phyloP scores from a whole-genome alignment of 2,329 filamentous ascomycete genomes.

The Arthrobotrys iridis region DNA sequence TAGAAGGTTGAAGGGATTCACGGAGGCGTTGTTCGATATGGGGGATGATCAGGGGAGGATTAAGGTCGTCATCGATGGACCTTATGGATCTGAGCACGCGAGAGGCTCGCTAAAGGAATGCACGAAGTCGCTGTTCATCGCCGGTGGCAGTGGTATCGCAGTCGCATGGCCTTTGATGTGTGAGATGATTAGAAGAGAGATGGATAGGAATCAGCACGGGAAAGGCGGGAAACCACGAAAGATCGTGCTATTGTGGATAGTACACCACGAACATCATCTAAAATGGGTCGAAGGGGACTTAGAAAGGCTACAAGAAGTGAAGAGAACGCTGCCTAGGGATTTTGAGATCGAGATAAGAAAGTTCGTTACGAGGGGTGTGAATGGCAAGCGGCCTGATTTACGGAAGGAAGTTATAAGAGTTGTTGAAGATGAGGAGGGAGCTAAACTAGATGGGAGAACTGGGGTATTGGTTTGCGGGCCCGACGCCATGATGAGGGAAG shows the following conservation, averaged over 20 bases:
- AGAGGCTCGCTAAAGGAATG: constrained; percentile 66
- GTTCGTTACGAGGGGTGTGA: constrained; percentile 66
- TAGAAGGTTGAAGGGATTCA: constrained; percentile 71
- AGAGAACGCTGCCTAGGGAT: background rate
- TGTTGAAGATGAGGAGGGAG: constrained; percentile 23
- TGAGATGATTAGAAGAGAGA: constrained; percentile 55
- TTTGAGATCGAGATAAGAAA: constrained; percentile 67
- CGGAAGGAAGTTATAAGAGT: constrained; percentile 61
- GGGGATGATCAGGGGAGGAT: constrained; percentile 58
- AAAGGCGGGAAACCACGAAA: constrained; percentile 57
- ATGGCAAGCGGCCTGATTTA: constrained; percentile 68
- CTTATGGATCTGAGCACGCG: constrained; percentile 71
- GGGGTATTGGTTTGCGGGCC: constrained; percentile 72
- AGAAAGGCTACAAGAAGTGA: constrained; percentile 63
- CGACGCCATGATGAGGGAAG: constrained; percentile 70
- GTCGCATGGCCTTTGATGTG: constrained; percentile 72
- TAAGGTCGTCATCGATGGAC: constrained; percentile 70
- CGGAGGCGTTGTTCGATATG: constrained; percentile 57
- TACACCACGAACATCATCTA: constrained; percentile 67
- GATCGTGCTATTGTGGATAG: constrained; percentile 70
- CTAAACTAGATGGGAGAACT: constrained; percentile 61
- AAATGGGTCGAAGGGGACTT: constrained; percentile 68
- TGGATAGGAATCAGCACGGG: constrained; percentile 56
- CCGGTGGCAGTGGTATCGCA: constrained; percentile 73
- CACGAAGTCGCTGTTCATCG: constrained; percentile 68